Base-by-base conservation (phyloP, 441 rosid genomes). In the Iberis amara region DNA sequence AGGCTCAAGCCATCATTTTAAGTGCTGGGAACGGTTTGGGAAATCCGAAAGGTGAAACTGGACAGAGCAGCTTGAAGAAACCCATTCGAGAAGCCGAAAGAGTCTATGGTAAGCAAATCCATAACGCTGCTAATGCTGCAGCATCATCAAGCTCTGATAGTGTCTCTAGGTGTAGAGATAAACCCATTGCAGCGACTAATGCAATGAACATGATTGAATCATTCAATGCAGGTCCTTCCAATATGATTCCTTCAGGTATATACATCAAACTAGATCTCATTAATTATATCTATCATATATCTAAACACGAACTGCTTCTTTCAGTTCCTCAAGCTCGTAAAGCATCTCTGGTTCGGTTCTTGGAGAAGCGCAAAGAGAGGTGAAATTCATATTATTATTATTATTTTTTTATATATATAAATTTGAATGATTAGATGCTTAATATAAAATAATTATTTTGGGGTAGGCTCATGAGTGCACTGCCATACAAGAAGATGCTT, bases 361-460 rank as follows among this genome's bases (percentile, higher is more conserved):
- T 91, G 75, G 95, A 91, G 79, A 88, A 85, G 73, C 94, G 98
- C 72, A 89, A 82, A 70, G 89, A 84, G 73, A 89, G 91, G 96
- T 82, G 76, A 37, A n/a, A 37, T 7, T 31, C 9, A 7, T 8
- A 5, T 61, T 4, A 18, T 18, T 18, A 18, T 24, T 3, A n/a
- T n/a, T n/a, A n/a, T n/a, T 11, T 11, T 0, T 18, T 27, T 36
- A n/a, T 15, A 27, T 23, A 12, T 47, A 15, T 6, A 18, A 18
- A 18, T 59, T 42, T 44, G 57, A 46, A 10, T 27, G 30, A 37
- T 26, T n/a, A 13, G 32, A 18, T 0, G 28, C 39, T 58, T 30
- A 11, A 12, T 38, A 8, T 61, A 30, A 65, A 57, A 52, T 43
- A 35, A 7, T 42, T 50, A 42, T 43, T 18, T 44, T 51, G 12